Base-by-base conservation (phyloP, 495 filamentous ascomycete genomes). In the Tuber umbilicatum region DNA sequence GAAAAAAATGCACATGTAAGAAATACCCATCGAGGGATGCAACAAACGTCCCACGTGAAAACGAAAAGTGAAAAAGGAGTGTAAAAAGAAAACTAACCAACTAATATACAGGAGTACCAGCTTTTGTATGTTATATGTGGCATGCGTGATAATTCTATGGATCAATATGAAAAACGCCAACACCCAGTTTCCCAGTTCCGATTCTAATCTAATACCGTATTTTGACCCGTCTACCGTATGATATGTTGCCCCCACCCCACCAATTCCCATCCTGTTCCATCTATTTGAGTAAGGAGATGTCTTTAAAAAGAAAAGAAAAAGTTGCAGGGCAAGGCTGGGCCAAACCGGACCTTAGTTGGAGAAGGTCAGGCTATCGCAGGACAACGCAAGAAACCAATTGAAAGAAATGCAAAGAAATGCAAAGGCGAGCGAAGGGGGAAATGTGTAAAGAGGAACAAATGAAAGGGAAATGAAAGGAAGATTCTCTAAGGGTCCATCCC, bases 81-180 rank as follows among this genome's bases (percentile, higher is more conserved):
- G 45, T 21, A 50, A 60, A n/a, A 42, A 21, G 14, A 60, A 43
- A 64, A 31, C 55, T 17, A 16, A 17, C 55, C 27, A 64, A 31
- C n/a, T 31, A 64, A 64, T 64, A 27, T 64, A 64, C 55, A 64
- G n/a, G 55, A 64, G n/a, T 64, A 31, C 55, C 27, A 31, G 55
- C 55, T 64, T 16, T 64, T 64, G 55, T 64, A 31, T 47, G 45
- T 21, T 47, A 19, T 21, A 21, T 47, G 43, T 47, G 21, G 47
- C 12, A n/a, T n/a, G 47, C 12, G 27, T 31, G 27, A 64, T 31
- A 64, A 64, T 64, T 64, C 55, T 64, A 64, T 1, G 47, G 47
- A 55, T 55, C 23, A 55, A 64, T 31, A 64, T 31, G 27, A 64
- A 64, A 64, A 64, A 64, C 55, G 55, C 55, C 55, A 64, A 64